Evolutionary conservation across 768 basidiomycete genomes (phyloP).

Genomic region (Phallus indusiatus): DNA sequence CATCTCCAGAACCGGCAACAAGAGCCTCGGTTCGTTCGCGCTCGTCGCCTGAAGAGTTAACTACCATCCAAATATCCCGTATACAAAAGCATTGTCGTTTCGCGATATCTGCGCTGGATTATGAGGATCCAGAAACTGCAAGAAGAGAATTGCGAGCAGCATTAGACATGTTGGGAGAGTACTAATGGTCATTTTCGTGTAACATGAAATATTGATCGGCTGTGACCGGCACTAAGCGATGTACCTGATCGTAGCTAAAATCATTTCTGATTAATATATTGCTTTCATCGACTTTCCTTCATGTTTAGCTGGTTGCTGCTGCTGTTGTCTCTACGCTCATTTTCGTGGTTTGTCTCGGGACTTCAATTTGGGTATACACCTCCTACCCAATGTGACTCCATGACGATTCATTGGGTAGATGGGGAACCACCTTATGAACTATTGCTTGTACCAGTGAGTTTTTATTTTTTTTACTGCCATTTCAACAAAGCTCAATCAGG

Average conservation of each 20-base stretch:
- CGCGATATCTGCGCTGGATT: constrained; percentile 92
- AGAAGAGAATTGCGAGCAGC: constrained; percentile 74
- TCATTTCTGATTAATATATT: neutral
- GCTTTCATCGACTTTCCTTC: too few relatives aligned
- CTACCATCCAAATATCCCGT: constrained; percentile 56
- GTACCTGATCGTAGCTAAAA: neutral
- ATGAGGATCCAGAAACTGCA: constrained; percentile 86
- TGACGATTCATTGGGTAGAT: constrained; percentile 58
- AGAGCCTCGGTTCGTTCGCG: constrained; percentile 10
- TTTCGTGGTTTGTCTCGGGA: constrained; percentile 24
- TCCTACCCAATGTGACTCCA: constrained; percentile 52
- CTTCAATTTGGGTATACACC: constrained; percentile 13
- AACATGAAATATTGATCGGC: neutral
- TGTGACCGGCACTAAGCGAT: neutral
- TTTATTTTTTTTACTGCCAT: neutral
- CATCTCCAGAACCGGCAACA: constrained; percentile 2
- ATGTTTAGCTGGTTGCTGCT: neutral
- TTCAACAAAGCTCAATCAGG: constrained; percentile 4
- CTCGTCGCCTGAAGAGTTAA: constrained; percentile 34
- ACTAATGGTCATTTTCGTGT: too few relatives aligned
- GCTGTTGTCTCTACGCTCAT: constrained; percentile 37
- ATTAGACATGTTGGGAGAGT: constrained; percentile 53
- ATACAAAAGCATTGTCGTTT: constrained; percentile 88
- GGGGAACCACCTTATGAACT: constrained; percentile 46
- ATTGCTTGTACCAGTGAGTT: constrained; percentile 42